These are phyloP conservation scores for Cyphellophora europaea DNA, from an alignment of 2,329 filamentous ascomycete genomes.

Conservation along the genomic window DNA sequence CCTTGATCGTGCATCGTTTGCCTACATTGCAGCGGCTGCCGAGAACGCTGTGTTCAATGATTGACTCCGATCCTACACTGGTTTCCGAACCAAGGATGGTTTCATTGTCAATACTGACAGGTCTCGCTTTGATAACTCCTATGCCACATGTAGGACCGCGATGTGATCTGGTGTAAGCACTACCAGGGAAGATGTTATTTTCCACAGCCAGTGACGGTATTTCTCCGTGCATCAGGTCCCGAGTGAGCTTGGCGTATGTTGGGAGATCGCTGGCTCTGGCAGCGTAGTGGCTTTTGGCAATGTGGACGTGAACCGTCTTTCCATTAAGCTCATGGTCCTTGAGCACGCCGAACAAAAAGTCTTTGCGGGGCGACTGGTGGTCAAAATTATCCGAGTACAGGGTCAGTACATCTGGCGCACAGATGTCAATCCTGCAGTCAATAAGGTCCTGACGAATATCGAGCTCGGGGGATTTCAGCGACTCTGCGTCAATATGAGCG, in stretches of 20 bases:
- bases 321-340: constrained; percentile 97
- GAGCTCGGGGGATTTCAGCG: constrained; percentile 68
- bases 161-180: constrained; percentile 64
- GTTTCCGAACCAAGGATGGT: constrained; percentile 71
- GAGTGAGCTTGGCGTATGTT: constrained; percentile 81
- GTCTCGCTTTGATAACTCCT: constrained; percentile 58
- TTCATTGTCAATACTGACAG: constrained; percentile 58
- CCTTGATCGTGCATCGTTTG: constrained; percentile 66
- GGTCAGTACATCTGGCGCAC: constrained; percentile 87
- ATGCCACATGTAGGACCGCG: constrained; percentile 42
- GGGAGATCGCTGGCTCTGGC: constrained; percentile 77
- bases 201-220: constrained; percentile 14
- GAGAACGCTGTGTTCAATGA: constrained; percentile 66
- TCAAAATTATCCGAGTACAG: constrained; percentile 98
- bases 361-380: constrained; percentile 78
- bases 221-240: constrained; percentile 41
- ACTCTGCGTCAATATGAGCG: constrained; percentile 64
- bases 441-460: constrained; percentile 81
- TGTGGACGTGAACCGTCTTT: constrained; percentile 89
- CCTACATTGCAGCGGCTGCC: constrained; percentile 82
- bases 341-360: constrained; percentile 83
- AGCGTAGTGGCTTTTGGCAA: constrained; percentile 74
- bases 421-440: constrained; percentile 93
- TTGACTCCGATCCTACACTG: constrained; percentile 62
- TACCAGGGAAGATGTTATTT: constrained; percentile 64